A percentile compares a stretch with the other conserved stretches of the same genome.
Evolutionary conservation across 2,329 filamentous ascomycete species (phyloP).

Genomic region (Truncatella angustata): DNA sequence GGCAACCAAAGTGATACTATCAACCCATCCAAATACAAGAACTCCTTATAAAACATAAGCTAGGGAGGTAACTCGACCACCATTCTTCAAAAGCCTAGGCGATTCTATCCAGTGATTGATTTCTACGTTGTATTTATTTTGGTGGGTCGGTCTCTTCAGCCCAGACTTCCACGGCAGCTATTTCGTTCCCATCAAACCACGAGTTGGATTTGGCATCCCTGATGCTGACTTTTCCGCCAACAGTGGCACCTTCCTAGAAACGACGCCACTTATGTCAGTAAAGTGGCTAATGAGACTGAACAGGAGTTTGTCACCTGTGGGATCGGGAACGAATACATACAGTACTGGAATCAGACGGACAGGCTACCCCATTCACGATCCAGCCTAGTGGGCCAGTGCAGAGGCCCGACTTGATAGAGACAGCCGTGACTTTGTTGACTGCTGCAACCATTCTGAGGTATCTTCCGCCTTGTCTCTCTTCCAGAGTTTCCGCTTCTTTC

Average conservation of each 20-base stretch:
- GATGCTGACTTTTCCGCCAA: background rate
- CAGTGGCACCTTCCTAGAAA: background rate
- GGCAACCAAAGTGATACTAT: no score
- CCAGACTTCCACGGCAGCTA: background rate
- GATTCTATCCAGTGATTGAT: slow-evolving; percentile 39
- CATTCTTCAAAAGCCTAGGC: no score
- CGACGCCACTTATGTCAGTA: background rate
- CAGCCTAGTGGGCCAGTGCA: background rate
- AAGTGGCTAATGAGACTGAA: background rate
- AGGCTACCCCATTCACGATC: background rate
- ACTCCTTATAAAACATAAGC: no score
- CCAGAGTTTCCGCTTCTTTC: background rate
- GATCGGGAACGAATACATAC: no score
- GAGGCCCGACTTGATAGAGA: background rate
- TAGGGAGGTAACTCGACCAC: no score
- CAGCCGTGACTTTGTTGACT: background rate
- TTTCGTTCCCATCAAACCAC: background rate
- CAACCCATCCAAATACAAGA: no score
- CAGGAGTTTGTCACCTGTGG: no score
- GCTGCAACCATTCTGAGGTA: background rate
- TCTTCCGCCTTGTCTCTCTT: background rate
- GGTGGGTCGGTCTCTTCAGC: background rate
- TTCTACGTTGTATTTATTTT: background rate
- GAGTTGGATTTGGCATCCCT: background rate
- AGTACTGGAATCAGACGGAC: background rate